Evolutionary conservation across 345 rosid genomes (phyloP).

Genomic region (Populus nigra): DNA sequence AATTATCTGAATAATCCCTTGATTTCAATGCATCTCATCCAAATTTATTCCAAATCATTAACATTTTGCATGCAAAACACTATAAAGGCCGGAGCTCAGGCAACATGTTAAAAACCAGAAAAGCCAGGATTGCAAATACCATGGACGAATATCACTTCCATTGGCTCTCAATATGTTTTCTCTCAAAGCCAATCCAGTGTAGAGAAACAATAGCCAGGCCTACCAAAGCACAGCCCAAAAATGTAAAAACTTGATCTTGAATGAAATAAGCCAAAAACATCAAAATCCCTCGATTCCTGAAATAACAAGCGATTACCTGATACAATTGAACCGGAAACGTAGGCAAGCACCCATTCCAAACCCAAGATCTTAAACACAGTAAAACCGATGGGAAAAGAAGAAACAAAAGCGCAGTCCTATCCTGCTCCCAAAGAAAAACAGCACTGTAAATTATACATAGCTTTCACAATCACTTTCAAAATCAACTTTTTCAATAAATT

Average conservation of each 20-base stretch:
- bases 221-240: constrained; percentile 22
- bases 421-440: constrained; percentile 52
- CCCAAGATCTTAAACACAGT: constrained; percentile 69
- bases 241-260: neutral
- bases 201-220: constrained; percentile 96
- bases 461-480: too few species aligned
- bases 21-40: neutral
- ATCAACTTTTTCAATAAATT: too few species aligned
- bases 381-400: constrained; percentile 80
- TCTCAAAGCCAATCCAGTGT: constrained; percentile 91
- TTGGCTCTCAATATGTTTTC: constrained; percentile 92
- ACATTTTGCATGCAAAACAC: neutral
- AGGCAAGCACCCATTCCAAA: constrained; percentile 91
- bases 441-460: neutral
- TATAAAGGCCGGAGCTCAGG: neutral
- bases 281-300: neutral
- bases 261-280: neutral
- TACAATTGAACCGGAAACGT: constrained; percentile 94
- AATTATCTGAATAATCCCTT: neutral
- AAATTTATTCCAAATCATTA: neutral
- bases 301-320: constrained; percentile 44
- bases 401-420: constrained; percentile 88
- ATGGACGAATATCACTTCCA: constrained; percentile 97
- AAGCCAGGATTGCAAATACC: constrained; percentile 43
- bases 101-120: neutral